Evolutionary conservation across 2,329 filamentous ascomycete genomes (phyloP).

Genomic region (Apiospora sp.): DNA sequence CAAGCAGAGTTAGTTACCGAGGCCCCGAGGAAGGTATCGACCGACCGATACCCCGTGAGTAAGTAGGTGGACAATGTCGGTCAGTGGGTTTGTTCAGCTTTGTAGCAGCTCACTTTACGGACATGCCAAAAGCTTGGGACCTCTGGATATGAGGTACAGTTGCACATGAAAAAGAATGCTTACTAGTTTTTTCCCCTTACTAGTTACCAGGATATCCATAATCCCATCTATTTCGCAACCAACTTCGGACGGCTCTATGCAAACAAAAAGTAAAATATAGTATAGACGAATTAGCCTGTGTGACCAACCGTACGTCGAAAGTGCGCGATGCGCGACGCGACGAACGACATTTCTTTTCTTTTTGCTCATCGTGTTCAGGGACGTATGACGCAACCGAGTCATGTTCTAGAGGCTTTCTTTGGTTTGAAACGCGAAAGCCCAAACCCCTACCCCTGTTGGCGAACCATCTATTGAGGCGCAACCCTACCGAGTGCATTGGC

Average conservation of each 20-base stretch:
- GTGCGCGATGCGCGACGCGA: background rate
- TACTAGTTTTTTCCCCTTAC: background rate
- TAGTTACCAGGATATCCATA: background rate
- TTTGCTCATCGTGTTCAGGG: background rate
- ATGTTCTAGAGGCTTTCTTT: background rate
- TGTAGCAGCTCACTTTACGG: background rate
- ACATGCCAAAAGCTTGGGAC: too few species aligned
- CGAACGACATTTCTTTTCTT: background rate
- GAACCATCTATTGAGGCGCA: background rate
- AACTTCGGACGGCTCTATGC: too few species aligned
- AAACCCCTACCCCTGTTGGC: background rate
- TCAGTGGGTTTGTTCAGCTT: too few species aligned
- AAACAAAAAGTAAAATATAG: too few species aligned
- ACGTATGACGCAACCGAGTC: background rate
- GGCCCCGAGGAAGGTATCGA: too few species aligned
- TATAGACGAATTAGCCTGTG: too few species aligned
- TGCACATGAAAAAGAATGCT: background rate
- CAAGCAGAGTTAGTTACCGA: background rate
- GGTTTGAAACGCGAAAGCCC: background rate
- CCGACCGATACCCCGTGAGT: too few species aligned
- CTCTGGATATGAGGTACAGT: background rate
- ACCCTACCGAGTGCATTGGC: background rate
- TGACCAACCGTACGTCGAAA: too few species aligned
- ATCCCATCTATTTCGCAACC: background rate
- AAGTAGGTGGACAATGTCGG: background rate